These are phyloP conservation scores for Wickerhamiella qilinensis DNA, from an alignment of 805 yeast genomes.

Conservation along the genomic window DNA sequence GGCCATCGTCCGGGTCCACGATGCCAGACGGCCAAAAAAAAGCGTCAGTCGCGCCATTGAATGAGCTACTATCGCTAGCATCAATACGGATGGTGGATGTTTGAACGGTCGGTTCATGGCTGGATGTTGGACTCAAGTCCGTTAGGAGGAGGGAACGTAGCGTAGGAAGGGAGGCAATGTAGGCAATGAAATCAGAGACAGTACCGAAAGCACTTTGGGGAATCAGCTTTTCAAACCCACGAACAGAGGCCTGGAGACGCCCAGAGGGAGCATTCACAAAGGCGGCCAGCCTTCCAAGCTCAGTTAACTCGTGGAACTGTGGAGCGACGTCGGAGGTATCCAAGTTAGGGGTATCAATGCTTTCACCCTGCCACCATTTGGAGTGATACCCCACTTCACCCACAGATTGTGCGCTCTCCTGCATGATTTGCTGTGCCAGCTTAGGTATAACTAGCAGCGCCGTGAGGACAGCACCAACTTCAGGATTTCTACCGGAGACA, in stretches of 20 bases:
- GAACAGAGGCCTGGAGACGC: background rate
- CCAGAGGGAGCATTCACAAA: background rate
- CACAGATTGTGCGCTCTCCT: background rate
- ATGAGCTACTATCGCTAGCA: background rate
- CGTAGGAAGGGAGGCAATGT: background rate
- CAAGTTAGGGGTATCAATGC: background rate
- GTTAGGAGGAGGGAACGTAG: too few species aligned
- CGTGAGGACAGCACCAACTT: background rate
- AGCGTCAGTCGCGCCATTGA: background rate
- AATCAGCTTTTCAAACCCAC: background rate
- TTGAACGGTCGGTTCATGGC: too few species aligned
- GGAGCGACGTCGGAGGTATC: too few species aligned
- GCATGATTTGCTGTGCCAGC: background rate
- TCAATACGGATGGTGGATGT: background rate
- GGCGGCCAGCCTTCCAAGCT: background rate
- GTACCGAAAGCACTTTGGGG: background rate
- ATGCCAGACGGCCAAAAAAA: background rate
- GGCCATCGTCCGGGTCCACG: background rate
- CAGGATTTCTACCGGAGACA: background rate
- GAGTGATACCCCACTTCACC: background rate
- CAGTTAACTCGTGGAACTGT: too few species aligned
- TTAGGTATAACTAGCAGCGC: background rate
- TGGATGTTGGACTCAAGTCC: too few species aligned
- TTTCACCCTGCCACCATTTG: background rate
- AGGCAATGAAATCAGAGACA: background rate